Conservation (phyloP, 345 rosid genomes). For the Brassica napus region DNA sequence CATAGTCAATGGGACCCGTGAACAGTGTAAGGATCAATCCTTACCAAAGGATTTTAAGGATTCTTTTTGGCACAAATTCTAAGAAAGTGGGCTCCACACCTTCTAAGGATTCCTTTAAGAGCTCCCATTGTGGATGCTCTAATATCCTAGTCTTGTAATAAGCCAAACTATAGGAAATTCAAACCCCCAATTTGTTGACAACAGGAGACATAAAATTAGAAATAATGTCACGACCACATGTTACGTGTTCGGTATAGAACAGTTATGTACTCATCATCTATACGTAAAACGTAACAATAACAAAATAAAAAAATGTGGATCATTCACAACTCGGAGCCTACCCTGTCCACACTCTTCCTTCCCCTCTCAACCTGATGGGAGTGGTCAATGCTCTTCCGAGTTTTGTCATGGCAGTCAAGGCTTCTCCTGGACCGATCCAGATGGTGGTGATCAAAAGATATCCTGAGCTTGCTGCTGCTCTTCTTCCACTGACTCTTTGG, state of each 20-base stretch:
- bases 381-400: constrained; percentile 65
- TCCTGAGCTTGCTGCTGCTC: constrained; percentile 54
- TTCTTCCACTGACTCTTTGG: constrained; percentile 48
- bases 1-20: too few relatives aligned
- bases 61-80: too few relatives aligned
- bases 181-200: neutral
- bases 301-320: neutral
- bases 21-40: too few relatives aligned
- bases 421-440: constrained; percentile 84
- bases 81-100: too few relatives aligned
- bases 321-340: constrained; percentile 46
- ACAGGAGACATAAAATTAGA: constrained; percentile 2
- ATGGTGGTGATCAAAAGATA: constrained; percentile 55
- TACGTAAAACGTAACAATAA: neutral
- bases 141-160: neutral
- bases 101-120: too few relatives aligned
- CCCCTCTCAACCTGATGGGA: constrained; percentile 64
- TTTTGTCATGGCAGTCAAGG: constrained; percentile 88
- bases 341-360: constrained; percentile 85
- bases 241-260: neutral
- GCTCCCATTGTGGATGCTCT: too few relatives aligned
- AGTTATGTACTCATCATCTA: constrained; percentile 27
- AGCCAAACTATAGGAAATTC: neutral
- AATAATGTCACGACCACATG: constrained; percentile 1
- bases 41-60: too few relatives aligned